These are phyloP conservation scores for Comarum palustre DNA, from an alignment of 306 rosid species.

Conservation along the genomic window DNA sequence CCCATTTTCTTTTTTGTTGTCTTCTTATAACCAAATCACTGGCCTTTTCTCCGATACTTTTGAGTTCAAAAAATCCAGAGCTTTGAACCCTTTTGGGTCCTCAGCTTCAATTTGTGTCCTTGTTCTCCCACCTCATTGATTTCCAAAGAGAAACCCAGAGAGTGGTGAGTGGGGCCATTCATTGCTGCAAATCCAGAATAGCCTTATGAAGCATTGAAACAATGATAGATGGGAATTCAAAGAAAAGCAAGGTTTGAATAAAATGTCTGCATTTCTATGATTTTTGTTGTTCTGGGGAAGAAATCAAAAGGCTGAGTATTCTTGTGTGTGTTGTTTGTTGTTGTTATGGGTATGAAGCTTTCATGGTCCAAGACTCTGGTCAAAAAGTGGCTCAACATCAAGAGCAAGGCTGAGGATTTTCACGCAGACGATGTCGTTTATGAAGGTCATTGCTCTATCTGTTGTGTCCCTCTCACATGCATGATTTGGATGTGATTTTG, in stretches of 20 bases:
- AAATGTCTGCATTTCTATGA: slow-evolving; percentile 27
- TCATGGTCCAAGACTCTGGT: slow-evolving; percentile 97
- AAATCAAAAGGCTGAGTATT: neutral
- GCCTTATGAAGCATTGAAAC: slow-evolving; percentile 76
- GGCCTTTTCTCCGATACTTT: slow-evolving; percentile 15
- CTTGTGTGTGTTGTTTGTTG: slow-evolving; percentile 22
- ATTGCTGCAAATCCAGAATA: slow-evolving; percentile 23
- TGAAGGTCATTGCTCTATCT: slow-evolving; percentile 50
- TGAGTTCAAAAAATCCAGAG: slow-evolving; percentile 20
- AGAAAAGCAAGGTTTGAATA: slow-evolving; percentile 92
- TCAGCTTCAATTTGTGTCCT: slow-evolving; percentile 3
- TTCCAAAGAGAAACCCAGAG: slow-evolving; percentile 10
- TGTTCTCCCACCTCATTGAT: slow-evolving; percentile 9
- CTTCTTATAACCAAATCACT: slow-evolving; percentile 11
- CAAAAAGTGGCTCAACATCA: slow-evolving; percentile 95
- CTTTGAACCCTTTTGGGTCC: slow-evolving; percentile 8
- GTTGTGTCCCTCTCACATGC: slow-evolving; percentile 25
- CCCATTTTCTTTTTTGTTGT: slow-evolving; percentile 29
- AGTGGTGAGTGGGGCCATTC: slow-evolving; percentile 18
- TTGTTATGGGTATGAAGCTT: slow-evolving; percentile 58
- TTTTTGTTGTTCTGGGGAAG: slow-evolving; percentile 4
- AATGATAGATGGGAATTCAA: slow-evolving; percentile 95
- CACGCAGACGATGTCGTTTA: slow-evolving; percentile 72
- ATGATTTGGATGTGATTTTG: slow-evolving; percentile 26
- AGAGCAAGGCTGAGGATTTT: slow-evolving; percentile 85